Evolutionary conservation across 257 asterid species (phyloP).

Genomic region (Solanum lycopersicoides): DNA sequence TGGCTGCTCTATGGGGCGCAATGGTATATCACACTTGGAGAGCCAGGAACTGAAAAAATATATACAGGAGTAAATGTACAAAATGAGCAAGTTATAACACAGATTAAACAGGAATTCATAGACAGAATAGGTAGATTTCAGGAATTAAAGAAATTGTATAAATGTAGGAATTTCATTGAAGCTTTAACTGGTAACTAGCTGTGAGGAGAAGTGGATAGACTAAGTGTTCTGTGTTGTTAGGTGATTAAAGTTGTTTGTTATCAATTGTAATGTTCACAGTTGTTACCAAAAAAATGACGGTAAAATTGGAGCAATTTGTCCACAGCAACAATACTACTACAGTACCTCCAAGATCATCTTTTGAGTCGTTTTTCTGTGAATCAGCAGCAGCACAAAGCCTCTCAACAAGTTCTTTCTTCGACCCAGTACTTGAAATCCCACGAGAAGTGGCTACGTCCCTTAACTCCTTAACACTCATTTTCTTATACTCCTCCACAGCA

Average conservation of each 20-base stretch:
- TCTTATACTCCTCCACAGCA: conserved; percentile 38
- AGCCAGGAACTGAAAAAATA: neutral
- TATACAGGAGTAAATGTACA: neutral
- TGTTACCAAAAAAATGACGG: neutral
- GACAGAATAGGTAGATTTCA: neutral
- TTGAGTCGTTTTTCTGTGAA: neutral
- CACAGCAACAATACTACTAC: neutral
- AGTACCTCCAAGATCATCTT: conserved; percentile 24
- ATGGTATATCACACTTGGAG: neutral
- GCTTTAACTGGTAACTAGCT: neutral
- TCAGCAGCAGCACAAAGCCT: conserved; percentile 36
- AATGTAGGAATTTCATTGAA: neutral
- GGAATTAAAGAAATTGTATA: neutral
- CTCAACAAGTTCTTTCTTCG: conserved; percentile 59
- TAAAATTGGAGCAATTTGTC: neutral
- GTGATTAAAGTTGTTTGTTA: neutral
- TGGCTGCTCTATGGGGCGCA: neutral
- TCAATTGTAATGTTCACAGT: neutral
- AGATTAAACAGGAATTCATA: neutral
- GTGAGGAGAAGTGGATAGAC: neutral
- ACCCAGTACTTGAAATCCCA: conserved; percentile 48
- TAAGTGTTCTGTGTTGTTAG: neutral
- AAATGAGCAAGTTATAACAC: neutral
- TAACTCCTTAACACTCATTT: conserved; percentile 57
- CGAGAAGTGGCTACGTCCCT: conserved; percentile 46